Evolutionary conservation across 495 filamentous ascomycete genomes (phyloP), one percentile per base, ranked within the genome.

Genomic region (Daldinia loculata): DNA sequence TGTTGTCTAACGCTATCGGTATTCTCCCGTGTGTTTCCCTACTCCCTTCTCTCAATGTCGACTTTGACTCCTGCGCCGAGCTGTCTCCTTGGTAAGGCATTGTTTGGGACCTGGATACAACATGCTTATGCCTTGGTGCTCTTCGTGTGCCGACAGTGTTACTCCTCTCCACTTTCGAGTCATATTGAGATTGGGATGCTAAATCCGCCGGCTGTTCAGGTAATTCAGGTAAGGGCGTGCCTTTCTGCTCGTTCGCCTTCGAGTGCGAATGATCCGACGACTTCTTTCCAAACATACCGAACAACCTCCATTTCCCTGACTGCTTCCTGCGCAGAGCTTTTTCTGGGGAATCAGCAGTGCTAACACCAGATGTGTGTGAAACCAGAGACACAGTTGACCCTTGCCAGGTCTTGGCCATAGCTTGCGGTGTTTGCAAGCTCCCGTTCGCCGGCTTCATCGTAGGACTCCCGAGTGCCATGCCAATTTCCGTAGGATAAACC

Each of bases 401-500:
- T 59, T 69, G 65, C 55, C 60, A 64, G 60, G 63, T 70, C 24
- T 60, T 68, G 19, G 30, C 61, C 56, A 56, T 68, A 27, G 38
- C 19, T 26, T 71, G 74, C 1, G 69, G 69, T 7, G 66, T 52
- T 61, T 62, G 68, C 22, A 29, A 59, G 58, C 52, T 52, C 50
- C 63, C 65, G 24, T 41, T 64, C 57, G 36, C 51, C 19, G 73
- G 76, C 41, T 67, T 74, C 15, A 55, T 56, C 34, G 77, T 74
- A 58, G 87, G 86, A 65, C 87, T 88, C 50, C 87, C 86, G 45
- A 89, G 77, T 14, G 86, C 87, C 85, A 89, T 86, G 15, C 87
- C 87, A 57, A 89, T 89, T 60, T 78, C 74, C 27, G 74, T 75
- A n/a, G 77, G 69, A 53, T 60, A 72, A 29, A 64, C n/a, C 30